Base-by-base conservation (phyloP, 495 filamentous ascomycete genomes). In the Penicillium cataractarum region DNA sequence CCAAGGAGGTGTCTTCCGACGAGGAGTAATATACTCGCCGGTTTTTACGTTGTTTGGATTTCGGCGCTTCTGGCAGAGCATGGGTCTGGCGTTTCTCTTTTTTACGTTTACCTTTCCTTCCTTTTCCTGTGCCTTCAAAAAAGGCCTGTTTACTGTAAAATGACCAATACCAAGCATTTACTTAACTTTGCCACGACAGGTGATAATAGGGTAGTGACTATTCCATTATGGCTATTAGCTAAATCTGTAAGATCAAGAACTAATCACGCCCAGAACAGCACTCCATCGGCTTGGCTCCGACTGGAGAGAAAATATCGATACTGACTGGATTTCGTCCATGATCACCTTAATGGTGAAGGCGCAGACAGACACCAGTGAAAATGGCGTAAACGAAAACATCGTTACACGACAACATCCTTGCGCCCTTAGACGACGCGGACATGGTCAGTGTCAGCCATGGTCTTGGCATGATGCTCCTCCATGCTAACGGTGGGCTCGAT, bases 31-130 rank as follows among this genome's bases (percentile, higher is more conserved):
- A 54, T 58, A 26, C 57, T 62, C 54, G 49, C 57, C 51, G 55
- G 48, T 57, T 46, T 69, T 65, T 57, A 54, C 44, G 64, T 60
- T 70, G 64, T 69, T 67, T 67, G 55, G 58, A 67, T 42, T 66
- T 68, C 61, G 70, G 70, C 70, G 70, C 70, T 73, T 73, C 60
- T 72, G 68, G 70, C 61, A 68, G 68, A 69, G 70, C 70, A 73
- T 73, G 66, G 70, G 63, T 71, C 56, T 67, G 70, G 70, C 68
- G 70, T 73, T 73, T 61, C 27, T 48, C 49, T 65, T 63, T 63
- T 65, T 31, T 31, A n/a, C 15, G 35, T 62, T 52, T 67, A 55
- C 55, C 60, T 35, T 21, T n/a, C 22, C 49, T 63, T 64, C 51
- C 22, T 51, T 58, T 57, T 50, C n/a, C 27, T 48, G 24, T 65